Base-by-base conservation (phyloP, 495 filamentous ascomycete species). In the Penicillium mononematosum region DNA sequence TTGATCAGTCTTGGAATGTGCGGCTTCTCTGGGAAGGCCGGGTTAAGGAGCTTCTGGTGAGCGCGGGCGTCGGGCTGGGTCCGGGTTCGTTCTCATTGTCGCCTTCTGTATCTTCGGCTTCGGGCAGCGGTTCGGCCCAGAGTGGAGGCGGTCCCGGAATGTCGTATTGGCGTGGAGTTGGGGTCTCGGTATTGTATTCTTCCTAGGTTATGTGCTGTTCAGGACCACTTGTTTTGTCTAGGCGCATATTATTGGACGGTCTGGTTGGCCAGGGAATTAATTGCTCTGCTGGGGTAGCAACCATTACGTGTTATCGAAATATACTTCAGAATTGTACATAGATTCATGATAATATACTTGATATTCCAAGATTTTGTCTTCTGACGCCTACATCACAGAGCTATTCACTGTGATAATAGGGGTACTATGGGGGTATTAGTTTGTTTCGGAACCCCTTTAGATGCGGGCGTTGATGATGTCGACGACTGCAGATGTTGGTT, bases 11-110 rank as follows among this genome's bases (percentile, higher is more conserved):
- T 55, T 86, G 90, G 68, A 84, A 85, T 56, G 81, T 96, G 32
- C 88, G 91, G 3, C 58, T 97, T 45, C 78, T 98, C 12, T 98
- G 95, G 95, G 94, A 98, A 70, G 94, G 94, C 1, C 80, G 92
- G 53, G 78, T 93, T 45, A 98, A 98, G 75, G 92, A 96, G 65
- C 74, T 98, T 44, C 78, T 98, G 55, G 94, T 98, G 64, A 96
- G 89, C 64, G 81, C 95, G 24, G 94, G 94, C 3, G 87, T 89
- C 19, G 87, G 82, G 14, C 76, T 94, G 42, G 90, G 75, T 12
- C 77, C 77, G n/a, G 70, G 75, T 9, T 75, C 69, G 50, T 85
- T 72, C 54, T 74, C 74, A 12, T 45, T 65, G 50, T 63, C 67
- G 1, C 74, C 71, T 17, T 71, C 60, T 46, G 42, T 53, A 38